A percentile compares a stretch with the other conserved stretches of the same genome.
phyloP scores from a whole-genome alignment of 306 rosid species.

The Lathyrus oleraceus region DNA sequence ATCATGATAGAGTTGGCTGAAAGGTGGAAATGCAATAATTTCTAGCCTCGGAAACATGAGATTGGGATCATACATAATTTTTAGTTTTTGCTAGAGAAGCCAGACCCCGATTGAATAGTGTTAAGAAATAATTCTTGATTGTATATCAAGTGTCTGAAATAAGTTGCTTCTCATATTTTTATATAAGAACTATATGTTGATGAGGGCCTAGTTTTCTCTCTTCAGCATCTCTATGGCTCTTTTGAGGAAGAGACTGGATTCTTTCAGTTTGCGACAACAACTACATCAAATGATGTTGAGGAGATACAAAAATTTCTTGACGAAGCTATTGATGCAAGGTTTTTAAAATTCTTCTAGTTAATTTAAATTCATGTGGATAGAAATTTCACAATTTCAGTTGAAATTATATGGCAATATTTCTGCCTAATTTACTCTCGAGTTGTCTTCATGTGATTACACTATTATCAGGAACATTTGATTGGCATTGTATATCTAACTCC shows the following conservation, averaged over 20 bases:
- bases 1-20: slow-evolving; percentile 8
- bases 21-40: slow-evolving; percentile 12
- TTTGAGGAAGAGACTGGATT: slow-evolving; percentile 75
- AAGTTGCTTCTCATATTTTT: slow-evolving; percentile 2
- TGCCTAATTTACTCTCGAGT: slow-evolving; percentile 10
- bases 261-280: slow-evolving; percentile 85
- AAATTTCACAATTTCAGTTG: slow-evolving; percentile 26
- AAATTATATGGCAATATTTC: slow-evolving; percentile 3
- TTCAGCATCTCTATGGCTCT: slow-evolving; percentile 81
- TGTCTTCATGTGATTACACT: slow-evolving; percentile 15
- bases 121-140: slow-evolving; percentile 1
- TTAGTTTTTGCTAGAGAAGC: slow-evolving; percentile 25
- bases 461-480: slow-evolving; percentile 3
- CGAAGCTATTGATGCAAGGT: slow-evolving; percentile 73
- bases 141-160: background rate
- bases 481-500: slow-evolving; percentile 16
- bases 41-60: slow-evolving; percentile 3
- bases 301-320: slow-evolving; percentile 91
- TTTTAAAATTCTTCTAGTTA: slow-evolving; percentile 30
- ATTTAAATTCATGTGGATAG: slow-evolving; percentile 23
- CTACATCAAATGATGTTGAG: slow-evolving; percentile 84
- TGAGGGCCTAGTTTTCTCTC: slow-evolving; percentile 29
- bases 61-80: slow-evolving; percentile 6
- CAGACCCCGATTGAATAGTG: slow-evolving; percentile 7
- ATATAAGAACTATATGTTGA: slow-evolving; percentile 23